Base-by-base conservation (phyloP, 139 green algal genomes). In the Coelastrella sp. region DNA sequence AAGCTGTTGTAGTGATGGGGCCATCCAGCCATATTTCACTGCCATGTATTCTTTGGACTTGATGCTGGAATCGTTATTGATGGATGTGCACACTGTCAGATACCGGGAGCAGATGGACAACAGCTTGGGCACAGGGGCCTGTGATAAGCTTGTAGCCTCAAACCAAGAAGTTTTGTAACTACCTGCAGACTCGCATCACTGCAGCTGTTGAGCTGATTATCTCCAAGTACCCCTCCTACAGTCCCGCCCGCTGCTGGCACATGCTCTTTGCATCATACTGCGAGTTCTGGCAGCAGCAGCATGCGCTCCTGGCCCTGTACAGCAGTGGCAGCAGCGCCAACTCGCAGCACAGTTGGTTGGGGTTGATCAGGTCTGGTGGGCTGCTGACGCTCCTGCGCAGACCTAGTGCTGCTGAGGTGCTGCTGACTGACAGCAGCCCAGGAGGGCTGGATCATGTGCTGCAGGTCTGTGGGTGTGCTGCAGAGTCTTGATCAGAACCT, bases 361-460 rank as follows among this genome's bases (percentile, higher is more conserved):
- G 88, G 17, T 65, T 78, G 24, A 74, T 93, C 24, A 88, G 93
- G 49, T 91, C 87, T 60, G 90, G 93, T 25, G 63, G 70, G 24
- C 61, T 93, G 86, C 78, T 93, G 78, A 72, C 22, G 17, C 61
- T 91, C 73, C 85, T 96, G 82, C 90, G 92, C 7, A 82, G 58
- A 0, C 66, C 86, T 7, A 87, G 80, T 17, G 63, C 15, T 22
- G 78, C 88, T 4, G 93, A 95, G 87, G 87, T 82, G 70, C 85
- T 95, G 84, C n/a, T 84, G 73, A 17, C 49, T 6, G 85, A 83
- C 8, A 83, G 59, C n/a, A 74, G 14, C 14, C 49, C 56, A 8
- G n/a, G 15, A n/a, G 59, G 24, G 4, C 24, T 84, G 1, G 59
- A 68, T 6, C 19, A 88, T 7, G 84, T 88, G 5, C 8, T 81